Evolutionary conservation across 2,329 filamentous ascomycete species (phyloP).

Genomic region (Hyphodiscus sp.): DNA sequence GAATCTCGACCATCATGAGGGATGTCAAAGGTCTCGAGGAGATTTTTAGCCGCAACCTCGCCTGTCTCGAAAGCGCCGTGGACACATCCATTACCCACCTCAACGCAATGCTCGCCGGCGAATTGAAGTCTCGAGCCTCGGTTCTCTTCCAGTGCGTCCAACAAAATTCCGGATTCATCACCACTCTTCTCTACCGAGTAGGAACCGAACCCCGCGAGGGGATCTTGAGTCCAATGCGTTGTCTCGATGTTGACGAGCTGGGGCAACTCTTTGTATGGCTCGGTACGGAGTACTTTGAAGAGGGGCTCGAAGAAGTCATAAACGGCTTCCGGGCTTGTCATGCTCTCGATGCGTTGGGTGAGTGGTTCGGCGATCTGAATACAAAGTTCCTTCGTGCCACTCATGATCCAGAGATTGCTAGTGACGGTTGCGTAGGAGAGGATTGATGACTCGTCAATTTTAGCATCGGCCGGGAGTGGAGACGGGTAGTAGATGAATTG

Average conservation of each 20-base stretch:
- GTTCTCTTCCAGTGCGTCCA: conserved; percentile 33
- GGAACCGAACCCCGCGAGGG: conserved; percentile 36
- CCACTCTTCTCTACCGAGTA: conserved; percentile 40
- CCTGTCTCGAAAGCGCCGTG: conserved; percentile 39
- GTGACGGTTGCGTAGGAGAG: conserved; percentile 39
- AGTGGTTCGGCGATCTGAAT: conserved; percentile 38
- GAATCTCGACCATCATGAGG: conserved; percentile 29
- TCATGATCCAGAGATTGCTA: conserved; percentile 39
- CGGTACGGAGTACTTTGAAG: conserved; percentile 37
- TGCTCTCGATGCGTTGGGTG: conserved; percentile 39
- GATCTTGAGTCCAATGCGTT: conserved; percentile 39
- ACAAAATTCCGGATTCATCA: conserved; percentile 33
- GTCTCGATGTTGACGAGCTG: conserved; percentile 35
- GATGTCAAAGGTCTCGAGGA: conserved; percentile 32
- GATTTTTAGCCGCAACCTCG: conserved; percentile 35
- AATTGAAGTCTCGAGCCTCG: conserved; percentile 34
- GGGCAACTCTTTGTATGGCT: conserved; percentile 38
- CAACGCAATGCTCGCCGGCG: conserved; percentile 35
- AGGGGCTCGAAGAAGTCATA: conserved; percentile 38
- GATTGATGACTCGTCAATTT: conserved; percentile 31
- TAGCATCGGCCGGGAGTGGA: conserved; percentile 27
- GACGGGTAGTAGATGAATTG: conserved; percentile 39
- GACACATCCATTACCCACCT: conserved; percentile 37
- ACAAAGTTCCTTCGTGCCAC: conserved; percentile 35
- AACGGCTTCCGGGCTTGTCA: conserved; percentile 32